Percentiles rank a stretch among this genome's conserved stretches.
Evolutionary conservation across 148 eudicot species (phyloP).

Genomic region (Camellia granthamiana): DNA sequence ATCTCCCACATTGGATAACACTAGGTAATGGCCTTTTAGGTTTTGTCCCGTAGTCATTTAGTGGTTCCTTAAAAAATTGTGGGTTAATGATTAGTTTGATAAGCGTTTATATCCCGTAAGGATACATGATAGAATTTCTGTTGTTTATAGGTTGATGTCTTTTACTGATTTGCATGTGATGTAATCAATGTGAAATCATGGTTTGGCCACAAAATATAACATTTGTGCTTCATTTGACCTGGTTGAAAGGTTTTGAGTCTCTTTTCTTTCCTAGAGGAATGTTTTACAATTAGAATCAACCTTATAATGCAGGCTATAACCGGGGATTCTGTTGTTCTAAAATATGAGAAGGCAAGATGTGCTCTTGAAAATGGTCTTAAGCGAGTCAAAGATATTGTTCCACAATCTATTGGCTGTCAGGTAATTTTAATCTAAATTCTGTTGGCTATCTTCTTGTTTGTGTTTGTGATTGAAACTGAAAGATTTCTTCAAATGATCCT

Average conservation of each 20-base stretch:
- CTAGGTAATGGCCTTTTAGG: not conserved
- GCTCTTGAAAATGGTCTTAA: conserved; percentile 73
- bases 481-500: not conserved
- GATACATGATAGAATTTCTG: not conserved
- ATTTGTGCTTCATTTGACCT: not conserved
- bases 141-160: not conserved
- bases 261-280: not conserved
- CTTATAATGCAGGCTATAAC: conserved; percentile 75
- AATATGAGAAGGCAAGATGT: conserved; percentile 85
- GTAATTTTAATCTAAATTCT: conserved; percentile 34
- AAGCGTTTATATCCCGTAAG: too few species aligned
- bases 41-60: not conserved
- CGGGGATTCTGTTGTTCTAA: conserved; percentile 80
- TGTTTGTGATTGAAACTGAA: not conserved
- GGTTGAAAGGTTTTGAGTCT: conserved; percentile 4
- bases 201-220: not conserved
- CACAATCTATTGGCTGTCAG: conserved; percentile 83
- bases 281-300: conserved; percentile 20
- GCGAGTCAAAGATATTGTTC: conserved; percentile 89
- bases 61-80: not conserved
- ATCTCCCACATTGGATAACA: not conserved
- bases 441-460: not conserved
- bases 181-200: not conserved
- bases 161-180: not conserved
- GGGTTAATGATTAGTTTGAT: not conserved